Evolutionary conservation across 805 yeast genomes (phyloP), one percentile per base, ranked within the genome.

Genomic region (Candida namnaoensis): DNA sequence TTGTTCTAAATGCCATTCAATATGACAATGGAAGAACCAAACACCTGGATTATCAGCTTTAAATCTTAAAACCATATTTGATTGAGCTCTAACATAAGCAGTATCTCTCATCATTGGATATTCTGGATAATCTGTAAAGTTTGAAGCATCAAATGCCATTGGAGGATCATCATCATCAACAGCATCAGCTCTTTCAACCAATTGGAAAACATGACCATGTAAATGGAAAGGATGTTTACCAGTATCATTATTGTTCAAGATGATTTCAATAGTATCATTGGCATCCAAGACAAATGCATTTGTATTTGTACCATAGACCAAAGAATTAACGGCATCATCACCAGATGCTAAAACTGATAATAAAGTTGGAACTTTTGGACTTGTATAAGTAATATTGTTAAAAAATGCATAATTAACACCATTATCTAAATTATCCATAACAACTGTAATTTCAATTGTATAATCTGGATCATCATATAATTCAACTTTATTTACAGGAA

Each of bases 21-120:
- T 84, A 62, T 91, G 99, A 66, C 99, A 91, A 69, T 91, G 99
- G 95, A 93, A 93, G 63, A 81, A 77, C 99, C 98, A 91, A 36
- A 90, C 90, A 69, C 99, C 99, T 30, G 98, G 99, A 63, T 93
- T 93, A 60, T 84, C 81, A 41, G 98, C 95, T 57, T 75, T 77
- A 72, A 88, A 91, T 60, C 98, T 77, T 47, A 91, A 57, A 30
- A 87, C 90, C 56, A 88, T 74, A 67, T 86, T 81, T 2, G 96
- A 88, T 58, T 85, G 85, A 26, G 95, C 88, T 58, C 79, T 75
- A 38, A 85, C 86, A 53, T 79, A 82, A 10, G 83, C 66, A 9
- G 84, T 77, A 61, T 93, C 99, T 69, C 99, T 81, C 45, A 76
- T 66, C 80, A 85, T 74, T 47, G 99, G 98, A 53, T 71, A 67